Conservation (phyloP, 805 yeast species). For the Clavispora asparagi region DNA sequence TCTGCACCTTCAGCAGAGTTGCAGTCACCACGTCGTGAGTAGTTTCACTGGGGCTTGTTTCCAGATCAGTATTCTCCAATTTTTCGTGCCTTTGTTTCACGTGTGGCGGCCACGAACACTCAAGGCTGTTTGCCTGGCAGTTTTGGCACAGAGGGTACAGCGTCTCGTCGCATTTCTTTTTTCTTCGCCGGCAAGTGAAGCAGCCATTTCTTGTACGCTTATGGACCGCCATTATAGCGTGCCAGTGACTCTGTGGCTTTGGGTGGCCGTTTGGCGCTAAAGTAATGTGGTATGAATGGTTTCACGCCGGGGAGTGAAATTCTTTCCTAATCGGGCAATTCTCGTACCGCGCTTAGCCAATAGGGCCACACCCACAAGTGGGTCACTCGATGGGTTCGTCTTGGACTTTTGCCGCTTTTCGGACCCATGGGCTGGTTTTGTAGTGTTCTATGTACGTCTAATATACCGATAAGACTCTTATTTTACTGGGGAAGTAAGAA, state of each 20-base stretch:
- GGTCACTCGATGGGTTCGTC: background rate
- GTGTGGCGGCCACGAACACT: slow-evolving; percentile 13
- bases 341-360: background rate
- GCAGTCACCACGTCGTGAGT: background rate
- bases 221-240: background rate
- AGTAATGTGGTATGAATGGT: background rate
- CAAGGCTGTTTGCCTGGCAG: slow-evolving; percentile 8
- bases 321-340: background rate
- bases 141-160: slow-evolving; percentile 11
- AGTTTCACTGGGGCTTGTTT: background rate
- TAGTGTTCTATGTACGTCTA: no score
- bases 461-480: no score
- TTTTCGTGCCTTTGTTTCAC: slow-evolving; percentile 1
- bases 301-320: background rate
- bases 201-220: slow-evolving; percentile 7
- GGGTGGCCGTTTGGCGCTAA: background rate
- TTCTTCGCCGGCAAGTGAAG: slow-evolving; percentile 57
- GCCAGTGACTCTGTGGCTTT: background rate
- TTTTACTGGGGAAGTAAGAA: no score
- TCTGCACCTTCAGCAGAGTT: background rate
- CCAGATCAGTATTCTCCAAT: background rate
- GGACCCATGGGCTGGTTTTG: no score
- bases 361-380: background rate
- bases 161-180: slow-evolving; percentile 56
- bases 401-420: no score